Conservation (phyloP, 306 rosid genomes). For the Rubus idaeus region DNA sequence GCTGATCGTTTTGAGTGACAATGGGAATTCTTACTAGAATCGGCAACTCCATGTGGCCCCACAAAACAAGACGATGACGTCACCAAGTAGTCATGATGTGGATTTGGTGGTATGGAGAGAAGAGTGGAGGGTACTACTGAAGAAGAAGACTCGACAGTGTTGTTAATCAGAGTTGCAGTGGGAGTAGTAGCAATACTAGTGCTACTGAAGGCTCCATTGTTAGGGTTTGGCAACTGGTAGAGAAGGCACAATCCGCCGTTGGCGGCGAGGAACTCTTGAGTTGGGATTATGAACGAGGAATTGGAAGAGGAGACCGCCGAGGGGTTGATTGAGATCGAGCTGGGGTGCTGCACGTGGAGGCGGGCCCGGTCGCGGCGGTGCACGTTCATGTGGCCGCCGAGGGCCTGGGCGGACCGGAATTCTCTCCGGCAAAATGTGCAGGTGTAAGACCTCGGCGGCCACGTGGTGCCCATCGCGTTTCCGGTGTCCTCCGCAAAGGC, state of each 20-base stretch:
- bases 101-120: conserved; percentile 53
- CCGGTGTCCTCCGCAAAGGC: conserved; percentile 91
- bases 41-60: background rate
- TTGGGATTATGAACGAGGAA: conserved; percentile 52
- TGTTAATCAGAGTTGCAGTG: background rate
- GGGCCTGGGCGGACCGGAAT: conserved; percentile 92
- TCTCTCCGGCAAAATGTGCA: conserved; percentile 84
- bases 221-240: conserved; percentile 76
- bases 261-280: conserved; percentile 48
- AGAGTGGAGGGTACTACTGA: conserved; percentile 43
- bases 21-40: background rate
- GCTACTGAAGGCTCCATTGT: conserved; percentile 2
- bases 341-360: conserved; percentile 49
- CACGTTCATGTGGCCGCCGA: conserved; percentile 97
- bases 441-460: conserved; percentile 95
- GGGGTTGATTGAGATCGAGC: conserved; percentile 16
- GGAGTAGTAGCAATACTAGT: conserved; percentile 2
- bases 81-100: conserved; percentile 13
- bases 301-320: conserved; percentile 7
- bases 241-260: conserved; percentile 61
- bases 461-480: conserved; percentile 72
- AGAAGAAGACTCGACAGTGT: conserved; percentile 20
- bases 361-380: conserved; percentile 99
- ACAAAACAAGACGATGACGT: conserved; percentile 1
- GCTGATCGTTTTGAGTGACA: conserved; percentile 22